These are phyloP conservation scores for Hymenoscyphus scutula DNA, from an alignment of 2,329 filamentous ascomycete genomes.

Conservation along the genomic window DNA sequence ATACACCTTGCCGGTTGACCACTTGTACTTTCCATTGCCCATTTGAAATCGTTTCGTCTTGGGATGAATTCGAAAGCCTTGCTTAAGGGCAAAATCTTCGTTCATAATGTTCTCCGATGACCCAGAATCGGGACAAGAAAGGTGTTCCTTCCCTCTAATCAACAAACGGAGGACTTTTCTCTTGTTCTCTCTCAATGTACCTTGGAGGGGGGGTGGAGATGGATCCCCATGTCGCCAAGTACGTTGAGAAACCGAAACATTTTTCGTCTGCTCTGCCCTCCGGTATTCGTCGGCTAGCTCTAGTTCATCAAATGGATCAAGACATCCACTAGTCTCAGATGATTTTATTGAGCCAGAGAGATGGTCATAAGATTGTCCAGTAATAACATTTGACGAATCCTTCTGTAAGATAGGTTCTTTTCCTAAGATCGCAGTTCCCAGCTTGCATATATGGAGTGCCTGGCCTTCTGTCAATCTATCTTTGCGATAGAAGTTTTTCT, in stretches of 20 bases:
- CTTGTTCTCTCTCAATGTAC: not conserved
- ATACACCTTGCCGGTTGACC: not conserved
- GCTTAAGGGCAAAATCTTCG: conserved; percentile 10
- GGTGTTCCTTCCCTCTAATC: conserved; percentile 8
- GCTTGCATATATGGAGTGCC: not conserved
- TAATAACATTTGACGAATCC: no score
- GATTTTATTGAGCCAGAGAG: not conserved
- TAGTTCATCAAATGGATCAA: not conserved
- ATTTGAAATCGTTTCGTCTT: not conserved
- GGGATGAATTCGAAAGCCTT: not conserved
- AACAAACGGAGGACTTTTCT: not conserved
- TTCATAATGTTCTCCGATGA: conserved; percentile 15
- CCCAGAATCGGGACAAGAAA: conserved; percentile 15
- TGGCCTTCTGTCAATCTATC: not conserved
- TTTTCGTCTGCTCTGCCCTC: no score
- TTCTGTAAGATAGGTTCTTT: no score
- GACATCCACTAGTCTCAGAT: not conserved
- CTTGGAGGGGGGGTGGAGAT: not conserved
- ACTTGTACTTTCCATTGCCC: not conserved
- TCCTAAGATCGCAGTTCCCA: no score
- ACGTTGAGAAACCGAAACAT: not conserved
- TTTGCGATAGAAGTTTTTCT: not conserved
- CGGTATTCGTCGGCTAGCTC: not conserved
- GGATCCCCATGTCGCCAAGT: not conserved
- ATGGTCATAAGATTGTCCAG: no score